phyloP scores from a whole-genome alignment of 2,329 filamentous ascomycete species.

The Pestalotiopsis sp. region DNA sequence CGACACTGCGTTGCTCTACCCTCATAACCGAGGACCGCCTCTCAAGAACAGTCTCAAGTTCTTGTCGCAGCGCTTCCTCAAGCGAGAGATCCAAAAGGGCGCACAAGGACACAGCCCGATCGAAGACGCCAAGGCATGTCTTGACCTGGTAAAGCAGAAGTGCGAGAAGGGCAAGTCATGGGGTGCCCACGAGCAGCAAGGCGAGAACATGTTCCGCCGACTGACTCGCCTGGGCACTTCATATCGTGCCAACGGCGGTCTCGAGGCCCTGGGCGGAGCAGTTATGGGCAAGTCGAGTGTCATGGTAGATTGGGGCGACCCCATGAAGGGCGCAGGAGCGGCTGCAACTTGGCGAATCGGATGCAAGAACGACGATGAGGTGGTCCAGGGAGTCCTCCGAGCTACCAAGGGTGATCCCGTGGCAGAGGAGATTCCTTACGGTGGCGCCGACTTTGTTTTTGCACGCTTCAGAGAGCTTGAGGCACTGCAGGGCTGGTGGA shows the following conservation, averaged over 20 bases:
- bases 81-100: constrained; percentile 84
- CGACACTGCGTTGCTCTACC: constrained; percentile 88
- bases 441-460: constrained; percentile 70
- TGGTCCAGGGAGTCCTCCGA: constrained; percentile 56
- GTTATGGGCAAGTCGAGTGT: constrained; percentile 67
- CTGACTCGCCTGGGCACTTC: constrained; percentile 66
- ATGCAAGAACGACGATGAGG: constrained; percentile 63
- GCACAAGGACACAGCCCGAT: constrained; percentile 82
- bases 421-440: constrained; percentile 58
- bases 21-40: constrained; percentile 86
- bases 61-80: constrained; percentile 83
- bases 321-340: constrained; percentile 59
- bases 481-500: constrained; percentile 70
- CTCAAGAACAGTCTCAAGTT: constrained; percentile 91
- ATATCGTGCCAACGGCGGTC: constrained; percentile 64
- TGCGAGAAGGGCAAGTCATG: constrained; percentile 89
- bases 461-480: constrained; percentile 69
- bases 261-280: constrained; percentile 57
- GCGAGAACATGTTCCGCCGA: constrained; percentile 88
- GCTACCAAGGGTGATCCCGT: constrained; percentile 62
- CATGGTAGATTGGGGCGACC: constrained; percentile 89
- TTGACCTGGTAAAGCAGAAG: constrained; percentile 93
- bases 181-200: constrained; percentile 77
- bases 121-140: constrained; percentile 87
- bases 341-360: constrained; percentile 60